These are phyloP conservation scores for Haberlea rhodopensis DNA, from an alignment of 257 asterid genomes.

Conservation along the genomic window DNA sequence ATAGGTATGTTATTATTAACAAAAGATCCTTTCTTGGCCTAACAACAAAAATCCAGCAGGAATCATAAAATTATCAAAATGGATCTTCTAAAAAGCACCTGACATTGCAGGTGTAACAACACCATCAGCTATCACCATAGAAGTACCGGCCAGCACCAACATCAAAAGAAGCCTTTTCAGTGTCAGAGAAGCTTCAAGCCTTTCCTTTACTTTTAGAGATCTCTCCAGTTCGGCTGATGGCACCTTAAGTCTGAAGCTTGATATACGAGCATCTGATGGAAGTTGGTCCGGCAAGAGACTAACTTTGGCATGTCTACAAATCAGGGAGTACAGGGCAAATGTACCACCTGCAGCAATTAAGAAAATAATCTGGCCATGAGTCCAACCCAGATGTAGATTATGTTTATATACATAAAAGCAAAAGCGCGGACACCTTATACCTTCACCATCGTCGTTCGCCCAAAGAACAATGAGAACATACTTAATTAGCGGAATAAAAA, in stretches of 20 bases:
- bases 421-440: conserved; percentile 40
- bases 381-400: conserved; percentile 7
- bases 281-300: conserved; percentile 92
- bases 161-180: conserved; percentile 82
- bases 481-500: conserved; percentile 81
- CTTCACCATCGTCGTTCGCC: conserved; percentile 99
- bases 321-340: conserved; percentile 95
- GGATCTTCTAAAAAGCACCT: conserved; percentile 47
- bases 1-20: conserved; percentile 18
- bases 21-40: conserved; percentile 28
- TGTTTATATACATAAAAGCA: background rate
- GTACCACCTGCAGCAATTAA: conserved; percentile 85
- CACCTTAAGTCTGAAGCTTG: conserved; percentile 93
- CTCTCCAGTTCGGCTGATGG: conserved; percentile 99
- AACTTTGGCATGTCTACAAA: conserved; percentile 97
- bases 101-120: conserved; percentile 99
- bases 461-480: conserved; percentile 90
- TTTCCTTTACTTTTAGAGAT: conserved; percentile 89
- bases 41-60: conserved; percentile 24
- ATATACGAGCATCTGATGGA: conserved; percentile 88
- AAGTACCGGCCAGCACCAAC: conserved; percentile 97
- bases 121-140: conserved; percentile 99
- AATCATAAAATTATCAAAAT: conserved; percentile 23
- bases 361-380: conserved; percentile 23
- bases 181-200: conserved; percentile 80